Conservation (phyloP, 345 rosid genomes). For the Melaleuca alternifolia region DNA sequence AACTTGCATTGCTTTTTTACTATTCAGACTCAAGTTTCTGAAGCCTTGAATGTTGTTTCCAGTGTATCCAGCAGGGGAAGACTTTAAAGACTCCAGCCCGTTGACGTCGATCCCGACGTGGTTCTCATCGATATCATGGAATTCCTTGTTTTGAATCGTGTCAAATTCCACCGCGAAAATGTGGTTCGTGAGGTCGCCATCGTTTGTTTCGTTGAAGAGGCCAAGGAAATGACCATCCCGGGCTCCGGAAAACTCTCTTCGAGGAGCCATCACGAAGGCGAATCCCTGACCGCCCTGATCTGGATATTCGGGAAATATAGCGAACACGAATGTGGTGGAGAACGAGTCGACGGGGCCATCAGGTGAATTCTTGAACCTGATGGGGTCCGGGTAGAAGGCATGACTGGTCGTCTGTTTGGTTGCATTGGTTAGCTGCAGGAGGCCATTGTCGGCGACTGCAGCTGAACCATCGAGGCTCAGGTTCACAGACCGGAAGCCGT, state of each 20-base stretch:
- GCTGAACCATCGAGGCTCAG: constrained; percentile 31
- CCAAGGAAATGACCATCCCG: constrained; percentile 23
- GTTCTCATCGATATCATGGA: constrained; percentile 28
- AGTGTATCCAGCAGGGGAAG: constrained; percentile 29
- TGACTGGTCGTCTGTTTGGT: constrained; percentile 22
- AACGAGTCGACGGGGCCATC: constrained; percentile 19
- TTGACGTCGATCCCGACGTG: constrained; percentile 56
- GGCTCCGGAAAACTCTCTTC: constrained; percentile 23
- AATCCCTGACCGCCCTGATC: constrained; percentile 31
- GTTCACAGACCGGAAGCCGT: constrained; percentile 5
- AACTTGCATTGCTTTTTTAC: constrained; percentile 26
- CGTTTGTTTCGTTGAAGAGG: constrained; percentile 27
- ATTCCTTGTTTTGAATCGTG: constrained; percentile 17
- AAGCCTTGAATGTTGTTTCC: constrained; percentile 1
- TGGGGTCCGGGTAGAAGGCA: constrained; percentile 28
- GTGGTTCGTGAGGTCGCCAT: constrained; percentile 28
- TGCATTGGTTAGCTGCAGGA: constrained; percentile 37
- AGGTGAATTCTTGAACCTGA: constrained; percentile 28
- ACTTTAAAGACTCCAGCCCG: constrained; percentile 15
- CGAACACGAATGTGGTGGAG: constrained; percentile 48
- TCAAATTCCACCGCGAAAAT: constrained; percentile 48
- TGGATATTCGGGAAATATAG: constrained; percentile 22
- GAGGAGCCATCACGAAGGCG: constrained; percentile 44
- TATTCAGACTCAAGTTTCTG: constrained; percentile 1
- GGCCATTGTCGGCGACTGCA: constrained; percentile 16